phyloP scores from a whole-genome alignment of 306 rosid genomes.

The Ochetophila trinervis region DNA sequence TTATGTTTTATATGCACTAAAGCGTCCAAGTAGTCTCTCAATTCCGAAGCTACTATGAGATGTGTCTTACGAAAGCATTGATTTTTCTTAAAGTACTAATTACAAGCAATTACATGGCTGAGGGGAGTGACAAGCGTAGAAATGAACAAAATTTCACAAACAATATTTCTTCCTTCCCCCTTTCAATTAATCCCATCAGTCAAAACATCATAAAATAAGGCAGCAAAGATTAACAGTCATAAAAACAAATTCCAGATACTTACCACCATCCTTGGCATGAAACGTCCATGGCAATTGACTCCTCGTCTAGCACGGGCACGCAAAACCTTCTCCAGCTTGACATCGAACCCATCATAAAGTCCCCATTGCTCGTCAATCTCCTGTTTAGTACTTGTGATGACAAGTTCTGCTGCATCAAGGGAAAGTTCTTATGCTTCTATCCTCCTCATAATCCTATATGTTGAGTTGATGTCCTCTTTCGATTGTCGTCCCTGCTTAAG shows the following conservation, averaged over 20 bases:
- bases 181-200: neutral
- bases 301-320: conserved; percentile 86
- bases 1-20: neutral
- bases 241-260: conserved; percentile 4
- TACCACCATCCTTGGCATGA: conserved; percentile 97
- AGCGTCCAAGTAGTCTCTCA: too few species aligned
- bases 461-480: conserved; percentile 82
- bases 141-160: too few species aligned
- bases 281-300: conserved; percentile 80
- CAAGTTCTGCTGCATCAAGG: conserved; percentile 88
- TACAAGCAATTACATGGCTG: neutral
- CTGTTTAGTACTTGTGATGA: conserved; percentile 87
- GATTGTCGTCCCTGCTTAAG: conserved; percentile 91
- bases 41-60: neutral
- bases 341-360: conserved; percentile 87
- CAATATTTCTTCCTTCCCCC: neutral
- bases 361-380: conserved; percentile 97
- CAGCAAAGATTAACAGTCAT: neutral
- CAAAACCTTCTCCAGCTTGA: conserved; percentile 81
- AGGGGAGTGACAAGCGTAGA: too few species aligned
- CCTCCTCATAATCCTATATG: conserved; percentile 84
- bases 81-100: too few species aligned
- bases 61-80: too few species aligned
- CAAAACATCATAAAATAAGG: neutral
- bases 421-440: conserved; percentile 89